These are phyloP conservation scores for Phaffia rhodozyma DNA, from an alignment of 1,284 basidiomycete genomes.

Conservation along the genomic window DNA sequence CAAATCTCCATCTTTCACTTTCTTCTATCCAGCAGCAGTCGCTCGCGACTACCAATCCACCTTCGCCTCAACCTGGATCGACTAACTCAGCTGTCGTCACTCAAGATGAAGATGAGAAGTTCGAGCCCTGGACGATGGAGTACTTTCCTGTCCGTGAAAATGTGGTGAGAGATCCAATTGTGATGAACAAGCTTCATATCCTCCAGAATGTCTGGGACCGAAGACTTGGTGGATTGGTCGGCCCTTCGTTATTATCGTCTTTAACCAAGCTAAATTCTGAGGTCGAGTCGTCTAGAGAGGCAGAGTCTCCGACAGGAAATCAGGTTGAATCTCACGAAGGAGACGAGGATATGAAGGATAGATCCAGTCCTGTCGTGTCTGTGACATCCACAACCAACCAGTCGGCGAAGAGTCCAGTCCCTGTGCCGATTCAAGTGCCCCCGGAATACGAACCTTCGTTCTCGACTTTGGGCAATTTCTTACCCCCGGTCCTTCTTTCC, in stretches of 20 bases:
- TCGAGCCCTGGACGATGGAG: constrained; percentile 31
- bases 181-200: constrained; percentile 15
- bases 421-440: no score
- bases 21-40: not conserved
- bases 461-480: constrained; percentile 34
- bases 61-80: not conserved
- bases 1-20: not conserved
- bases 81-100: not conserved
- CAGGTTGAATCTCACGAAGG: not conserved
- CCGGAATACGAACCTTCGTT: constrained; percentile 36
- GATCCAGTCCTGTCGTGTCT: not conserved
- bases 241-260: not conserved
- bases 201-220: not conserved
- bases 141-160: constrained; percentile 33
- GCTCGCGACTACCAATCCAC: not conserved
- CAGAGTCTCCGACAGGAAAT: no score
- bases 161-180: constrained; percentile 26
- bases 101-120: constrained; percentile 19
- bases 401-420: no score
- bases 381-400: constrained; percentile 30
- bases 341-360: not conserved
- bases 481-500: constrained; percentile 32
- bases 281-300: not conserved
- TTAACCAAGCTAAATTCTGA: not conserved
- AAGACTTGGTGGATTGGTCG: not conserved